Conservation (phyloP, 2,329 filamentous ascomycete species). For the Epichloe coenophiala region DNA sequence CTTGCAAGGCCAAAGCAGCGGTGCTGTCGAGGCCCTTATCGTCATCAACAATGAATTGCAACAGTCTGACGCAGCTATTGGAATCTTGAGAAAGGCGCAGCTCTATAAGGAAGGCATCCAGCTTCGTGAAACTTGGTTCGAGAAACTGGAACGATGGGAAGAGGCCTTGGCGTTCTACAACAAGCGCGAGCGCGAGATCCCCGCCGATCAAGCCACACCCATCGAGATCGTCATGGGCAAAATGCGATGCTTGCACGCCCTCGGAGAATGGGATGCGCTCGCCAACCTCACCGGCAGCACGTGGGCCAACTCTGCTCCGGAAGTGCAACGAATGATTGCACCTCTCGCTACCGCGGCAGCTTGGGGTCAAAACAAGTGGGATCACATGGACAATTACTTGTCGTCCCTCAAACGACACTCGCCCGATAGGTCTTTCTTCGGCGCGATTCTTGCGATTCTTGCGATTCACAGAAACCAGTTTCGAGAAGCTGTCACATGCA, state of each 20-base stretch:
- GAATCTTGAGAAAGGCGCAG: slow-evolving; percentile 91
- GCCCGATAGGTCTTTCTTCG: slow-evolving; percentile 93
- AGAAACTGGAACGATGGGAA: slow-evolving; percentile 96
- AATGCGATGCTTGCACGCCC: slow-evolving; percentile 93
- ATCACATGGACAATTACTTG: slow-evolving; percentile 94
- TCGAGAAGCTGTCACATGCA: slow-evolving; percentile 74
- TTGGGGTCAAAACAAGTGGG: slow-evolving; percentile 94
- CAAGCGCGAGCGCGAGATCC: slow-evolving; percentile 62
- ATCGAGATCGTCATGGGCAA: slow-evolving; percentile 99
- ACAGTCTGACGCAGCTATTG: slow-evolving; percentile 95
- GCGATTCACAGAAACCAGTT: slow-evolving; percentile 94
- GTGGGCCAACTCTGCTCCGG: slow-evolving; percentile 78
- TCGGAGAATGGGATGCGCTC: slow-evolving; percentile 94
- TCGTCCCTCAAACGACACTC: slow-evolving; percentile 89
- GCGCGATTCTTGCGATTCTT: slow-evolving; percentile 88
- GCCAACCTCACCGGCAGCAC: slow-evolving; percentile 82
- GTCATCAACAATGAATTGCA: slow-evolving; percentile 99
- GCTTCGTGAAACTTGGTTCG: slow-evolving; percentile 96
- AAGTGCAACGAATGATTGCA: slow-evolving; percentile 82
- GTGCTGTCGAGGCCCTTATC: slow-evolving; percentile 91
- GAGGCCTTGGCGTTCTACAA: slow-evolving; percentile 89
- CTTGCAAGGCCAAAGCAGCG: slow-evolving; percentile 89
- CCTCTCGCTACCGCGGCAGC: slow-evolving; percentile 89
- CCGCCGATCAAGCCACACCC: slow-evolving; percentile 42
- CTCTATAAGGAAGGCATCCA: slow-evolving; percentile 87